Base-by-base conservation (phyloP, 1,139 yeast species). In the Blastobotrys serpentis region DNA sequence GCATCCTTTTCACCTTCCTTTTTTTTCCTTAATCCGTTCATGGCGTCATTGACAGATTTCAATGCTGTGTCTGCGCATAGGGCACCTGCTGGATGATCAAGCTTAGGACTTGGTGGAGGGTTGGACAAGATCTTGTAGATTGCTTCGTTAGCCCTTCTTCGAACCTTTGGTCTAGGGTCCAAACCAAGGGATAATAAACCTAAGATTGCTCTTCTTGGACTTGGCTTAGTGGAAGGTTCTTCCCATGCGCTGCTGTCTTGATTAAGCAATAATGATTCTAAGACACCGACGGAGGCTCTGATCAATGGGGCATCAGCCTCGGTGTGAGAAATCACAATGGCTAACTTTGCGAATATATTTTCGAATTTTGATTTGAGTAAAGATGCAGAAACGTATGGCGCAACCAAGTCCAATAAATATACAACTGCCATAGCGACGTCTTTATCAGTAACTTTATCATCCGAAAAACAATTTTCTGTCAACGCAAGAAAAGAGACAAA, bases 141-240 rank as follows among this genome's bases (percentile, higher is more conserved):
- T 1, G 97, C 86, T 51, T 92, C 98, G 59, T 84, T 86, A 1
- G 98, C 96, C 72, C 97, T 82, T 78, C 86, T 88, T 67, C 99
- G 81, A 10, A 94, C 95, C 63, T 94, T 94, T 29, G 99, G 98
- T 65, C 98, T 79, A 40, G 87, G 84, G 66, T 94, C 98, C 47
- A 86, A 70, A 0, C 92, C 79, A 55, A 89, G 75, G 61, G 88
- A 90, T 53, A 92, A 70, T 52, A 94, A 69, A 33, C 95, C 97
- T 43, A 80, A 77, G 53, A 90, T 70, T 21, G 94, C 96, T 70
- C 95, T 80, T 62, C 78, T 79, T 25, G 97, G 95, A 23, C 92
- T 83, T 56, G 86, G 74, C 46, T 77, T 77, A 6, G 63, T 53
- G 18, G 46, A n/a, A 3, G 61, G 53, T 47, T 72, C 64, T 36